Conservation (phyloP, 1,284 basidiomycete genomes). For the Trichosporon inkin region DNA sequence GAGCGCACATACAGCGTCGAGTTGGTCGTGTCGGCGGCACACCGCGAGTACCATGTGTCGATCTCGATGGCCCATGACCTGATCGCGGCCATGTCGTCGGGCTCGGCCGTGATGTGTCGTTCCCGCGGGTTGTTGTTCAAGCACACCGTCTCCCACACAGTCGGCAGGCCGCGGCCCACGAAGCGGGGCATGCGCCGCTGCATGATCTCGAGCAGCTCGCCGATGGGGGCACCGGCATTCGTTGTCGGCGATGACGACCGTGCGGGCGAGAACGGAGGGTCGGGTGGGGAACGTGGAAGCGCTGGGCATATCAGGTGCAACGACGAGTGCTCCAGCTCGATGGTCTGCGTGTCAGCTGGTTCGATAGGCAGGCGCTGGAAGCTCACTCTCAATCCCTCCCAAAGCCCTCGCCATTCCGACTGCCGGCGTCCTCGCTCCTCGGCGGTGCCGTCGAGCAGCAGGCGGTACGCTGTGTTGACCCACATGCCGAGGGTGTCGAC, state of each 20-base stretch:
- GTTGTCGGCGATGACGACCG: not conserved
- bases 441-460: constrained; percentile 25
- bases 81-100: constrained; percentile 22
- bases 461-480: constrained; percentile 24
- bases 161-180: constrained; percentile 26
- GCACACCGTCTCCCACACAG: constrained; percentile 25
- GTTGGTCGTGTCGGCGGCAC: constrained; percentile 14
- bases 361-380: not conserved
- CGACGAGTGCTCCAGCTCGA: constrained; percentile 28
- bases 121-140: not conserved
- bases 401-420: constrained; percentile 24
- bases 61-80: constrained; percentile 24
- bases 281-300: constrained; percentile 17
- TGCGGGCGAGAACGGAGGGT: constrained; percentile 18
- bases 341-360: constrained; percentile 18
- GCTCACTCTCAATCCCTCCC: constrained; percentile 27
- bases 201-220: constrained; percentile 27
- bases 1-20: constrained; percentile 19
- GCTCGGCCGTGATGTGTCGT: constrained; percentile 6
- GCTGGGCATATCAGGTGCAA: constrained; percentile 26
- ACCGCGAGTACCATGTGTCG: constrained; percentile 22
- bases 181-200: constrained; percentile 25
- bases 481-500: constrained; percentile 28
- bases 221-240: constrained; percentile 19
- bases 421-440: constrained; percentile 19